These are phyloP conservation scores for Aureoboletus auriporus DNA, from an alignment of 768 basidiomycete genomes.

Conservation along the genomic window DNA sequence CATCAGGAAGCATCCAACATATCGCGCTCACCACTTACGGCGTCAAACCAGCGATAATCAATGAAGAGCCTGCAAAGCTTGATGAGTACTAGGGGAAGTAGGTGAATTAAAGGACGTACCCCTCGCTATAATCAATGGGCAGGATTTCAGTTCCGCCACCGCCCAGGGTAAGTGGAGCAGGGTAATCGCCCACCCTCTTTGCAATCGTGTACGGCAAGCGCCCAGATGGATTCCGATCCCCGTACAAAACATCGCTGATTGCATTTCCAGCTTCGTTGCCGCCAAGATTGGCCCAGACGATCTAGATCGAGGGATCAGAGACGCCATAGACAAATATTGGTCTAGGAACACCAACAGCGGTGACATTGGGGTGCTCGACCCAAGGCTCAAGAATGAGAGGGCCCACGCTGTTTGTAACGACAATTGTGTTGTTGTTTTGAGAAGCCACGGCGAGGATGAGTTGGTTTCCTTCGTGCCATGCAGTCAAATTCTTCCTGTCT, in stretches of 20 bases:
- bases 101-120: conserved; percentile 11
- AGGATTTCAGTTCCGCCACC: conserved; percentile 29
- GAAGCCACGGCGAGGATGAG: conserved; percentile 57
- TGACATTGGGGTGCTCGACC: conserved; percentile 73
- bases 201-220: conserved; percentile 74
- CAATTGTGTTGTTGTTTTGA: conserved; percentile 72
- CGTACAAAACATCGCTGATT: conserved; percentile 75
- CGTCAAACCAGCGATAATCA: conserved; percentile 72
- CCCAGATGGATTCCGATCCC: conserved; percentile 70
- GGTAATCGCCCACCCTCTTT: conserved; percentile 49
- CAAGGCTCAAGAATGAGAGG: conserved; percentile 65
- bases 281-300: conserved; percentile 49
- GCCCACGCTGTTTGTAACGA: conserved; percentile 76
- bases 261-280: conserved; percentile 81
- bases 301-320: conserved; percentile 22
- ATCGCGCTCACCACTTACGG: conserved; percentile 37
- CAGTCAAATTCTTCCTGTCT: conserved; percentile 36
- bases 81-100: neutral
- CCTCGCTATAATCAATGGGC: conserved; percentile 62
- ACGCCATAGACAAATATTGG: conserved; percentile 9
- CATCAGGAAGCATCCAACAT: neutral
- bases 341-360: conserved; percentile 44
- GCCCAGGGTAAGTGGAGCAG: conserved; percentile 35
- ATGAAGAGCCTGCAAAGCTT: conserved; percentile 44
- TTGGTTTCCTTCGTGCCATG: conserved; percentile 34